Conservation (phyloP, 2,329 filamentous ascomycete genomes). For the Aspergillus pseudotamarii region DNA sequence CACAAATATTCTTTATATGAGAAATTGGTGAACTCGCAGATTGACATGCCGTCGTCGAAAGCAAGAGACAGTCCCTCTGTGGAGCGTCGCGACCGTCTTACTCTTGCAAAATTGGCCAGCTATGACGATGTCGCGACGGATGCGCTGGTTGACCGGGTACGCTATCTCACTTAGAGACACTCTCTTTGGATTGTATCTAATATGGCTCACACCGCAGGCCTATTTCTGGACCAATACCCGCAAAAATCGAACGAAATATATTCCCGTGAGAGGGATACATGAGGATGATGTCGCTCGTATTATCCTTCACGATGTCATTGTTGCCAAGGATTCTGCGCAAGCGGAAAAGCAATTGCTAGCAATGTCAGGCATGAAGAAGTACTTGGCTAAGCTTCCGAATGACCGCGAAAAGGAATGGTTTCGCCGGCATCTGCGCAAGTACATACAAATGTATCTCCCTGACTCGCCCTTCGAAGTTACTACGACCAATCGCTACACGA, state of each 20-base stretch:
- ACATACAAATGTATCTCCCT: constrained; percentile 88
- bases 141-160: constrained; percentile 90
- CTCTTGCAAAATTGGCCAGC: constrained; percentile 80
- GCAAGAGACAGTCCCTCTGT: constrained; percentile 31
- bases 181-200: constrained; percentile 18
- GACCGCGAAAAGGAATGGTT: constrained; percentile 86
- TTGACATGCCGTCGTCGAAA: constrained; percentile 42
- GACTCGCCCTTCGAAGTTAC: constrained; percentile 95
- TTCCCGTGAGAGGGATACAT: constrained; percentile 76
- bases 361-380: constrained; percentile 74
- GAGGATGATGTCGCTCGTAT: constrained; percentile 64
- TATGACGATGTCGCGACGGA: constrained; percentile 98
- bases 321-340: constrained; percentile 69
- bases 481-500: constrained; percentile 92
- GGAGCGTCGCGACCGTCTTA: constrained; percentile 68
- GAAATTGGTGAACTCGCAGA: constrained; percentile 10
- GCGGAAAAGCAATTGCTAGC: constrained; percentile 74
- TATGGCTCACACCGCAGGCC: constrained; percentile 58
- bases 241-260: constrained; percentile 88
- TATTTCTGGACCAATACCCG: constrained; percentile 97
- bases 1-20: constrained; percentile 15
- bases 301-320: constrained; percentile 67
- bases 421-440: constrained; percentile 79
- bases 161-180: constrained; percentile 39
- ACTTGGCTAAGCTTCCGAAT: constrained; percentile 67